These are phyloP conservation scores for Cetraspora pellucida DNA, from an alignment of 192 early-diverging fungal species.

Conservation along the genomic window DNA sequence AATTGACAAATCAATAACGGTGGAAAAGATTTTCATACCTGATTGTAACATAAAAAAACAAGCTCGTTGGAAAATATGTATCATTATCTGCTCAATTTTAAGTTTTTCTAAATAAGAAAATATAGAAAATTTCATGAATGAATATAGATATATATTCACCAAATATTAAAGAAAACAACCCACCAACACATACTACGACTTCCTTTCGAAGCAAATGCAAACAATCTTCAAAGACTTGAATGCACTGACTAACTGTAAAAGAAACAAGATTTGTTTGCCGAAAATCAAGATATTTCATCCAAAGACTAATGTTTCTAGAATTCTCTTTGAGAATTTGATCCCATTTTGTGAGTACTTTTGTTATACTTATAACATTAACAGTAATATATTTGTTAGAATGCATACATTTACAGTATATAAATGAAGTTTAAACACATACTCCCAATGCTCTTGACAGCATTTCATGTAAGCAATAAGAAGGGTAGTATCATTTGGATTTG, in stretches of 20 bases:
- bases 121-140: background rate
- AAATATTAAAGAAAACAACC: background rate
- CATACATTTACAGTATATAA: background rate
- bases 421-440: slow-evolving; percentile 33
- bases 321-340: slow-evolving; percentile 46
- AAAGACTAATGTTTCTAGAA: slow-evolving; percentile 47
- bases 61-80: slow-evolving; percentile 50
- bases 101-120: slow-evolving; percentile 11
- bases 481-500: slow-evolving; percentile 51
- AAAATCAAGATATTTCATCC: slow-evolving; percentile 61
- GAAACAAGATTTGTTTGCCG: slow-evolving; percentile 57
- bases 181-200: slow-evolving; percentile 7
- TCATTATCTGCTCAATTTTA: slow-evolving; percentile 51
- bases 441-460: slow-evolving; percentile 50
- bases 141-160: background rate
- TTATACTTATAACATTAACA: slow-evolving; percentile 17
- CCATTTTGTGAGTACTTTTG: slow-evolving; percentile 54
- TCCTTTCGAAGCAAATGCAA: slow-evolving; percentile 40
- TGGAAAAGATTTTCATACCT: slow-evolving; percentile 39
- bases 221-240: slow-evolving; percentile 50
- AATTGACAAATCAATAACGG: background rate
- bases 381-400: background rate
- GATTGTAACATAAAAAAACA: slow-evolving; percentile 59
- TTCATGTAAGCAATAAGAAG: slow-evolving; percentile 51
- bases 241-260: slow-evolving; percentile 44